These are phyloP conservation scores for Pseudonectria buxi DNA, from an alignment of 2,329 filamentous ascomycete species.

Conservation along the genomic window DNA sequence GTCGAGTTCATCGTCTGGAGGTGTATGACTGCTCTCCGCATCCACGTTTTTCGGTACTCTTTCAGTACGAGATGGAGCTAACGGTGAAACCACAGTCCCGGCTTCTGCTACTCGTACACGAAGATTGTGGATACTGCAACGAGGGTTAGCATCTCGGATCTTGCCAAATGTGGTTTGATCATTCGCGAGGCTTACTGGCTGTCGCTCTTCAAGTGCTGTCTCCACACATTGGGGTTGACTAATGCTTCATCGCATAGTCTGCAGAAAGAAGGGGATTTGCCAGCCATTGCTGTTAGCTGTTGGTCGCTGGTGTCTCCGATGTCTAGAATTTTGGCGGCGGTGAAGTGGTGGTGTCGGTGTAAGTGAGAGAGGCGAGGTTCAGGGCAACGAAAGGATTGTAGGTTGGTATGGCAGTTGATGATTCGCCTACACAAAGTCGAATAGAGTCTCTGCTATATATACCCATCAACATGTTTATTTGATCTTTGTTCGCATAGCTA, in stretches of 20 bases:
- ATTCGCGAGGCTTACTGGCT: constrained; percentile 16
- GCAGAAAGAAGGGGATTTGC: constrained; percentile 14
- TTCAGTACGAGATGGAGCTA: constrained; percentile 1
- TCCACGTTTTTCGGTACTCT: background rate
- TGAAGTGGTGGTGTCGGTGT: too few relatives aligned
- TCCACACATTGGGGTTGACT: constrained; percentile 10
- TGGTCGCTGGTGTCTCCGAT: too few relatives aligned
- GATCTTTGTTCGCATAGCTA: too few relatives aligned
- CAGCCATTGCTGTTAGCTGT: too few relatives aligned
- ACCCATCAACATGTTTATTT: too few relatives aligned
- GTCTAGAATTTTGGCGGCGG: too few relatives aligned
- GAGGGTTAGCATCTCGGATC: background rate
- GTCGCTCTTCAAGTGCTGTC: constrained; percentile 18
- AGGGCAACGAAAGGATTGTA: too few relatives aligned
- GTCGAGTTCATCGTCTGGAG: background rate
- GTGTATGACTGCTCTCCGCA: background rate
- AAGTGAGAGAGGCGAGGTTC: too few relatives aligned
- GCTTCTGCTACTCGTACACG: constrained; percentile 15
- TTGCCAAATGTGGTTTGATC: background rate
- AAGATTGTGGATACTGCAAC: constrained; percentile 17
- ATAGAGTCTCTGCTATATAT: too few relatives aligned
- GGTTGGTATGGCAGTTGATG: too few relatives aligned
- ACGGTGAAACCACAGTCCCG: constrained; percentile 7
- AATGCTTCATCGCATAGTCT: constrained; percentile 15
- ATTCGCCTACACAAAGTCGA: too few relatives aligned